A percentile compares a stretch with the other conserved stretches of the same genome.
phyloP scores from a whole-genome alignment of 2,329 filamentous ascomycete species.

The Aspergillus pseudotamarii region DNA sequence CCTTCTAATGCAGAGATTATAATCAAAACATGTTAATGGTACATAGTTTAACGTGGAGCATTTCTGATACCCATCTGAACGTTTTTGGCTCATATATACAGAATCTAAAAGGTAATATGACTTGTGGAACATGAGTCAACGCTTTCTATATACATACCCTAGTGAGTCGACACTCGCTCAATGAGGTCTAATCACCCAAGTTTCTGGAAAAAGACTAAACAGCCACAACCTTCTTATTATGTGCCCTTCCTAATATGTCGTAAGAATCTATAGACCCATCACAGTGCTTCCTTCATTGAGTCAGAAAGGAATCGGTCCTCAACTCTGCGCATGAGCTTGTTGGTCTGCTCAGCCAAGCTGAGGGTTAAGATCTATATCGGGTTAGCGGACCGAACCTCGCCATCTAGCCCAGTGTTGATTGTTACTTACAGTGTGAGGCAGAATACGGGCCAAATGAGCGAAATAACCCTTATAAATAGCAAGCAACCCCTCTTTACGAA shows the following conservation, averaged over 20 bases:
- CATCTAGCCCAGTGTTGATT: not conserved
- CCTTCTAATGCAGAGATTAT: not conserved
- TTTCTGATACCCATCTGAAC: not conserved
- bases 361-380: constrained; percentile 73
- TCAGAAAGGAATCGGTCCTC: constrained; percentile 63
- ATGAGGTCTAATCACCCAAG: not conserved
- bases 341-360: constrained; percentile 93
- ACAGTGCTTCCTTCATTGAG: constrained; percentile 51
- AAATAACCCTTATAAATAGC: constrained; percentile 98
- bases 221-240: not conserved
- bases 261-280: constrained; percentile 16
- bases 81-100: constrained; percentile 18
- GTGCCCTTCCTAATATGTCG: not conserved
- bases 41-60: not conserved
- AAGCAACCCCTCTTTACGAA: constrained; percentile 85
- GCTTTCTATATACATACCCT: constrained; percentile 23
- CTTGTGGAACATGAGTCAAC: constrained; percentile 17
- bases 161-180: not conserved
- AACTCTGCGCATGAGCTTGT: constrained; percentile 81
- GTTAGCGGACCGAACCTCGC: constrained; percentile 22
- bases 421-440: constrained; percentile 77
- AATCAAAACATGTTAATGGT: not conserved
- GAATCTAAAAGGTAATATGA: constrained; percentile 14
- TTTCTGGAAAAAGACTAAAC: not conserved
- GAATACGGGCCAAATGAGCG: constrained; percentile 87